phyloP scores from a whole-genome alignment of 202 grass and related monocot species.

The Digitaria exilis region DNA sequence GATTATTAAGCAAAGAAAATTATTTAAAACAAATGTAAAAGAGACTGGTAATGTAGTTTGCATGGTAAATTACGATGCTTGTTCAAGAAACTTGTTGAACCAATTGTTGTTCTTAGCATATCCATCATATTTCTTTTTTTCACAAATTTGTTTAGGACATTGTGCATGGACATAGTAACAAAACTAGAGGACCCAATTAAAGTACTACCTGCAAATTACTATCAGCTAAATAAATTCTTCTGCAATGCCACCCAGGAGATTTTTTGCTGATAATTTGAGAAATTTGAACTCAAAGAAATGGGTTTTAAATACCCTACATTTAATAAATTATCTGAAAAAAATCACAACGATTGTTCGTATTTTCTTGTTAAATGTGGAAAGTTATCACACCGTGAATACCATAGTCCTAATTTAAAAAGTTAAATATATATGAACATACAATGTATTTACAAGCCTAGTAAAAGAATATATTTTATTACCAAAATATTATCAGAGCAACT shows the following conservation, averaged over 20 bases:
- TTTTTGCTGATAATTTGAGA: background rate
- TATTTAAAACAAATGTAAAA: background rate
- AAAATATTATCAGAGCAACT: background rate
- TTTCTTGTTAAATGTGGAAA: background rate
- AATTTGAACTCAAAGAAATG: background rate
- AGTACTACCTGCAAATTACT: background rate
- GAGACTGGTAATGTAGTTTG: background rate
- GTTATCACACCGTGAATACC: background rate
- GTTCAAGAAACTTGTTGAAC: background rate
- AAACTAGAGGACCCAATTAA: background rate
- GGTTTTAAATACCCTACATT: background rate
- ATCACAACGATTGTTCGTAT: background rate
- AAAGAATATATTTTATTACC: background rate
- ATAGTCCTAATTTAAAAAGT: background rate
- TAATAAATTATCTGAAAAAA: background rate
- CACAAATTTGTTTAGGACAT: too few species aligned
- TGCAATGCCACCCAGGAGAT: background rate
- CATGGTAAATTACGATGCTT: background rate
- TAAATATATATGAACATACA: background rate
- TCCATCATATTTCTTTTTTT: too few species aligned
- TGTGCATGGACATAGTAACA: background rate
- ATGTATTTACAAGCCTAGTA: background rate
- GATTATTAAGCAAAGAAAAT: background rate
- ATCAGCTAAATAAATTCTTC: background rate
- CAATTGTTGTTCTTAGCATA: background rate